Conservation (phyloP, 148 eudicot genomes). For the Rheum nobile region DNA sequence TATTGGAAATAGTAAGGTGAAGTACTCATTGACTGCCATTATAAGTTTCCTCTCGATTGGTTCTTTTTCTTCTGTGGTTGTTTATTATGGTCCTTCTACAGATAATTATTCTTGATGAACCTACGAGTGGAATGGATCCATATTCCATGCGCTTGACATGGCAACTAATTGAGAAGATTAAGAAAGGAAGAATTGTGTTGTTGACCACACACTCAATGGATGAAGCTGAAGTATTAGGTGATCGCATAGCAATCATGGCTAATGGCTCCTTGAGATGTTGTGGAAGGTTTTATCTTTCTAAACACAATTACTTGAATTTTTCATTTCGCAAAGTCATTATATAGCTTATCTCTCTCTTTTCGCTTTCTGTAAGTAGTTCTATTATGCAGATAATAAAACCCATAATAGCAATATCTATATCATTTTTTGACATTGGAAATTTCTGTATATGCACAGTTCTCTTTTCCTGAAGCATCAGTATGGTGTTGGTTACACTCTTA, state of each 20-base stretch:
- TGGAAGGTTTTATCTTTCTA: conserved; percentile 43
- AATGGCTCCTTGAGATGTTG: conserved; percentile 95
- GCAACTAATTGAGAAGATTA: conserved; percentile 81
- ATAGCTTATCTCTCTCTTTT: neutral
- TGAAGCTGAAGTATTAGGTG: conserved; percentile 97
- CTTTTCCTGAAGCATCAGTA: conserved; percentile 92
- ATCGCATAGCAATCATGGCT: conserved; percentile 99
- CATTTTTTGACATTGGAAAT: conserved; percentile 2
- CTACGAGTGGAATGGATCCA: conserved; percentile 99
- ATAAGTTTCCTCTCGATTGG: conserved; percentile 5
- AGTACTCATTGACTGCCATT: neutral
- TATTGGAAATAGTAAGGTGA: conserved; percentile 90
- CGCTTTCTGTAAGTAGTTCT: neutral
- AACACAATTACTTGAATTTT: neutral
- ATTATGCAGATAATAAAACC: neutral
- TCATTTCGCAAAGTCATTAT: neutral
- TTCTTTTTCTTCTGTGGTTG: conserved; percentile 3
- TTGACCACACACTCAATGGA: conserved; percentile 99
- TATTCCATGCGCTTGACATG: conserved; percentile 98
- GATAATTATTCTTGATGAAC: conserved; percentile 95
- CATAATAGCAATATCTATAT: neutral
- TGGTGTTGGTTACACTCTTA: conserved; percentile 99
- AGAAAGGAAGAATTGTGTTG: conserved; percentile 87
- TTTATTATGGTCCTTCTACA: conserved; percentile 16
- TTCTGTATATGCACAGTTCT: conserved; percentile 40